Evolutionary conservation across 2,329 filamentous ascomycete genomes (phyloP).

Genomic region (Xylariaceae sp.): DNA sequence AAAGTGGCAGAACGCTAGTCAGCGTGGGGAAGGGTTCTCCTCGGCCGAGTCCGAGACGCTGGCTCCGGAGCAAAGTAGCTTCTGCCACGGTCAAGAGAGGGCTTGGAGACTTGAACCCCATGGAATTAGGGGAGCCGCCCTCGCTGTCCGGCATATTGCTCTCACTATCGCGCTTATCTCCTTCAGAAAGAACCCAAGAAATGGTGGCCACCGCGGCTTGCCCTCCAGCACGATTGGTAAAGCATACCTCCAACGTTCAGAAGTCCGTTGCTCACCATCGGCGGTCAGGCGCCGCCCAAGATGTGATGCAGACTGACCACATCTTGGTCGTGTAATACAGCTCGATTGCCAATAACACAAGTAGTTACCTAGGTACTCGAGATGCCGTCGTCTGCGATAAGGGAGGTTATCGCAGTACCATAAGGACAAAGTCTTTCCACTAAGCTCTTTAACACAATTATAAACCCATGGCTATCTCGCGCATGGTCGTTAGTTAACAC

Average conservation of each 20-base stretch:
- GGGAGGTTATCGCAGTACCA: neutral
- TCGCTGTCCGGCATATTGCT: constrained; percentile 44
- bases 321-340: constrained; percentile 33
- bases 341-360: constrained; percentile 38
- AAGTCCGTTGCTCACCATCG: neutral
- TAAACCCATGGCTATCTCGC: constrained; percentile 13
- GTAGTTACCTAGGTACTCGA: constrained; percentile 18
- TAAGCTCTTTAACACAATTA: constrained; percentile 17
- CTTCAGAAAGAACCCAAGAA: constrained; percentile 59
- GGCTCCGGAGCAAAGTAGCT: constrained; percentile 63
- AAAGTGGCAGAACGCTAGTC: constrained; percentile 39
- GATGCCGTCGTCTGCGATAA: constrained; percentile 5
- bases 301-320: constrained; percentile 29
- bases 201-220: constrained; percentile 38
- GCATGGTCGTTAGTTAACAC: constrained; percentile 11
- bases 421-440: constrained; percentile 3
- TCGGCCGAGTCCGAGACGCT: constrained; percentile 64
- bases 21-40: constrained; percentile 48
- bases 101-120: constrained; percentile 1
- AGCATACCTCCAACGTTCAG: neutral
- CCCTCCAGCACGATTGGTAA: neutral
- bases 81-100: constrained; percentile 44
- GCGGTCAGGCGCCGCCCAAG: constrained; percentile 8
- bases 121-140: constrained; percentile 3
- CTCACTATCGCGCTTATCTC: constrained; percentile 66